Conservation (phyloP, 2,329 filamentous ascomycete genomes). For the Colletotrichum tofieldiae region DNA sequence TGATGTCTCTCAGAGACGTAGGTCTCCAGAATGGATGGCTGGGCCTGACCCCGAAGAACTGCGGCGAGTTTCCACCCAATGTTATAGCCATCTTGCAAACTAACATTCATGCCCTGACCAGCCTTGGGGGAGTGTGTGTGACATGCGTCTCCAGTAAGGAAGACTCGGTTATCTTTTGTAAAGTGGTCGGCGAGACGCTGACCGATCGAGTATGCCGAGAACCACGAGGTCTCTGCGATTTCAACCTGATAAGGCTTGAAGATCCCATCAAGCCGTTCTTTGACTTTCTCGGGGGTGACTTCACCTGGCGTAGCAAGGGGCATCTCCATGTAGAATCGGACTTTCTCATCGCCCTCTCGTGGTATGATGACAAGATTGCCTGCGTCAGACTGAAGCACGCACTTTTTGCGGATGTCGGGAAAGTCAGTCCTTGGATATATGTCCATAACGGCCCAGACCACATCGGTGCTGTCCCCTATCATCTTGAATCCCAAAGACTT, state of each 20-base stretch:
- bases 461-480: constrained; percentile 71
- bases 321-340: constrained; percentile 79
- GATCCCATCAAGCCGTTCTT: constrained; percentile 67
- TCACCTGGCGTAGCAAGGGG: constrained; percentile 63
- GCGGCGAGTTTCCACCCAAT: constrained; percentile 96
- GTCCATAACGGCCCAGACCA: constrained; percentile 72
- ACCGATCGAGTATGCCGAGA: constrained; percentile 82
- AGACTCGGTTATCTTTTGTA: constrained; percentile 78
- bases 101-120: constrained; percentile 86
- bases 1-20: constrained; percentile 90
- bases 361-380: constrained; percentile 79
- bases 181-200: constrained; percentile 80
- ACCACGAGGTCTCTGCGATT: constrained; percentile 78
- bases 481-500: constrained; percentile 69
- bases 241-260: constrained; percentile 72
- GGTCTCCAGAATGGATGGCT: constrained; percentile 81
- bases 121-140: constrained; percentile 85
- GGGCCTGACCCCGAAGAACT: constrained; percentile 85
- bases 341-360: constrained; percentile 71
- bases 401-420: constrained; percentile 74
- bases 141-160: constrained; percentile 82
- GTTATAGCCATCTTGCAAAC: constrained; percentile 86
- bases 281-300: constrained; percentile 66
- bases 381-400: constrained; percentile 66
- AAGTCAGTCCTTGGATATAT: constrained; percentile 70